Evolutionary conservation across 306 rosid genomes (phyloP), one percentile per base, ranked within the genome.

Genomic region (Pterocarpus macrocarpus): DNA sequence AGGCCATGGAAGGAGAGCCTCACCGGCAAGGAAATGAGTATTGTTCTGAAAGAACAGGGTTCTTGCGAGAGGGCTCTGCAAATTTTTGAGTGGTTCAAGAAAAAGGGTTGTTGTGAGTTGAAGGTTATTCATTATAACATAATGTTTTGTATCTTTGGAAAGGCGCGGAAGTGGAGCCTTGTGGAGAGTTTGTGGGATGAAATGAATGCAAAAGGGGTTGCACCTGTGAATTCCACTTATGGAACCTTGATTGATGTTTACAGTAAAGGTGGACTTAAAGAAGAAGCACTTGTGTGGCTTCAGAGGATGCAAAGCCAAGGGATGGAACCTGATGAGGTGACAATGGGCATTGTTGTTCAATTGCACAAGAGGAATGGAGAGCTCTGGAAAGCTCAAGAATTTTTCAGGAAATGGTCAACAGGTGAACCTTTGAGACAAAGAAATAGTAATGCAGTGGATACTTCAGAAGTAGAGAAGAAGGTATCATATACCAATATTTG

Each of bases 211-310:
- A 82, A 82, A 36, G 91, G 97, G 58, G 81, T 91, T 71, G 81
- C 50, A 1, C 95, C 98, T 3, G 87, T 90, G 75, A 91, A 91
- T 87, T 91, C 98, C 1, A 91, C 97, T 0, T 94, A 88, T 63
- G 98, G 98, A 77, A 94, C 97, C 15, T 69, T 94, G 88, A 94
- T 94, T 80, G 92, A 94, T 89, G 92, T 78, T 74, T 94, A 90
- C 33, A 44, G 95, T 63, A 94, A 94, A 84, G 94, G 90, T 39
- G 97, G 97, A 44, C 87, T 75, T 14, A 87, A 56, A 70, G 85
- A 90, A 53, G 88, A 91, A 82, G 94, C 98, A 4, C 92, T 91
- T 39, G 45, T 67, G 73, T 94, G 98, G 97, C 92, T 94, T 66
- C 86, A 80, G 6, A 86, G 69, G 83, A 94, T 94, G 98, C 87